Evolutionary conservation across 148 eudicot genomes (phyloP).

Genomic region (Rhododendron ovatum): DNA sequence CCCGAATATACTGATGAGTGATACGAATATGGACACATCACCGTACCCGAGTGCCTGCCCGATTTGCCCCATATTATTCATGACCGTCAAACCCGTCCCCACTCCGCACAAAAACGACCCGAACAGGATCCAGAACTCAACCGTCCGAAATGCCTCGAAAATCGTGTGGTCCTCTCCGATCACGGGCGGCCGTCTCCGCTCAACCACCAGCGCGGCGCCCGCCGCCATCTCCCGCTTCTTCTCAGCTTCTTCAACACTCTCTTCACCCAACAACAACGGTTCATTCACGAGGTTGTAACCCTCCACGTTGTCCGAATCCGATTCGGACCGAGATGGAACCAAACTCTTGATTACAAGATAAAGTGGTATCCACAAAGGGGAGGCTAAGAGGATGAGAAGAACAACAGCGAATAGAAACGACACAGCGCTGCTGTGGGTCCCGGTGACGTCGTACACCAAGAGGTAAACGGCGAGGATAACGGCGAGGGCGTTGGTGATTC

Average conservation of each 20-base stretch:
- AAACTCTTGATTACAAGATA: conserved; percentile 24
- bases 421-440: conserved; percentile 31
- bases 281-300: conserved; percentile 14
- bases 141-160: conserved; percentile 51
- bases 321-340: conserved; percentile 17
- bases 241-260: conserved; percentile 1
- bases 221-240: neutral
- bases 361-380: conserved; percentile 49
- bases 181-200: conserved; percentile 31
- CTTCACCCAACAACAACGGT: conserved; percentile 35
- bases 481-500: conserved; percentile 51
- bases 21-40: conserved; percentile 74
- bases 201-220: neutral
- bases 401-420: conserved; percentile 34
- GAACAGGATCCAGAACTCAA: conserved; percentile 90
- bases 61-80: conserved; percentile 96
- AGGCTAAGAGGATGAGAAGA: conserved; percentile 50
- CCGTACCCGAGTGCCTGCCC: conserved; percentile 77
- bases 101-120: conserved; percentile 83
- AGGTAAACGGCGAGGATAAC: conserved; percentile 60
- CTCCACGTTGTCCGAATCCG: conserved; percentile 28
- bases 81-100: conserved; percentile 83
- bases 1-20: conserved; percentile 81
- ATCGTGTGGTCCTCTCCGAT: conserved; percentile 94
- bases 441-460: conserved; percentile 44